phyloP scores from a whole-genome alignment of 139 green algal species.

The Microglena sp. region DNA sequence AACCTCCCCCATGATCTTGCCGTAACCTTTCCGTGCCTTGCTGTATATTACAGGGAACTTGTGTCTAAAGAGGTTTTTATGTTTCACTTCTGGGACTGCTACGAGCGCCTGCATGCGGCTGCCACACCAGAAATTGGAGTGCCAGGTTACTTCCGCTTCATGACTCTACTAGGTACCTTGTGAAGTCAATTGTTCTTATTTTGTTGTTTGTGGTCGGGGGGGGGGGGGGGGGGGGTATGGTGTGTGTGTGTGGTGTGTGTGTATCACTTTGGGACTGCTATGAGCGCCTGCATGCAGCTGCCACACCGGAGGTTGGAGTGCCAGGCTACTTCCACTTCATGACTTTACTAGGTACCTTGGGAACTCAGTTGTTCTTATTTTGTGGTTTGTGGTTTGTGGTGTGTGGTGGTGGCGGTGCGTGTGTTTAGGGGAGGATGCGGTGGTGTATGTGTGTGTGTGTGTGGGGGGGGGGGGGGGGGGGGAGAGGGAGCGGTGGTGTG shows the following conservation, averaged over 20 bases:
- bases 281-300: background rate
- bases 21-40: no score
- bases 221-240: background rate
- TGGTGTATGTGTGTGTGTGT: no score
- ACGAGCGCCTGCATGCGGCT: slow-evolving; percentile 21
- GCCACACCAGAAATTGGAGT: slow-evolving; percentile 51
- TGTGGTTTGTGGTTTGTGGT: no score
- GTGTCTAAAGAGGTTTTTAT: slow-evolving; percentile 29
- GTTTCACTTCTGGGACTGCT: slow-evolving; percentile 28
- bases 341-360: slow-evolving; percentile 87
- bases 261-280: background rate
- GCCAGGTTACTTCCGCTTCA: slow-evolving; percentile 88
- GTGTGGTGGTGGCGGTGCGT: no score
- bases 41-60: slow-evolving; percentile 21
- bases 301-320: slow-evolving; percentile 58
- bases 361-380: no score
- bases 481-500: no score
- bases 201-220: background rate
- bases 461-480: no score
- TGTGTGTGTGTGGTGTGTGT: background rate
- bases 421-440: no score
- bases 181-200: background rate
- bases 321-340: slow-evolving; percentile 92
- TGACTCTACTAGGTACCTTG: slow-evolving; percentile 71
- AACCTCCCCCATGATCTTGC: no score